Evolutionary conservation across 2,329 filamentous ascomycete genomes (phyloP).

Genomic region (Neurospora sp.): DNA sequence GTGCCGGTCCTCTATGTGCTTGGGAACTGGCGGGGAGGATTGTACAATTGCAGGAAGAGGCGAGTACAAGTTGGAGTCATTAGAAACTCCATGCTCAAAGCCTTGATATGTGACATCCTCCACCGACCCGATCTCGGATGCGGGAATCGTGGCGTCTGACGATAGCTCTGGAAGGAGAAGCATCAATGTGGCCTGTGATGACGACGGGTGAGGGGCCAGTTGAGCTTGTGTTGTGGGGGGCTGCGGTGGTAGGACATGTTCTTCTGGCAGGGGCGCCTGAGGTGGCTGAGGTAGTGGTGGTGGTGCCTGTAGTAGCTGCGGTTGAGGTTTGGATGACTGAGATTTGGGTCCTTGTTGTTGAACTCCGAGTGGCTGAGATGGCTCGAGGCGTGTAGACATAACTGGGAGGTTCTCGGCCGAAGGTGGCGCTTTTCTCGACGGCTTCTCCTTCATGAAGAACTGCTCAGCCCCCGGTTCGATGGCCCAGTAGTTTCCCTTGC

Average conservation of each 20-base stretch:
- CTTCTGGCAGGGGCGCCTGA: conserved; percentile 25
- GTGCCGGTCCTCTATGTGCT: conserved; percentile 46
- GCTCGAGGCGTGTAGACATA: conserved; percentile 47
- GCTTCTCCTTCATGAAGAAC: conserved; percentile 83
- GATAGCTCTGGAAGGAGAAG: conserved; percentile 45
- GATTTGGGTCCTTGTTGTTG: not conserved
- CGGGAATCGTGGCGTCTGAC: conserved; percentile 67
- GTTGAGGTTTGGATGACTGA: not conserved
- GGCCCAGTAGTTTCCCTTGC: conserved; percentile 95
- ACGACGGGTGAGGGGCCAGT: conserved; percentile 30
- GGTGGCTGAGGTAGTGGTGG: conserved; percentile 17
- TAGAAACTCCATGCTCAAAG: conserved; percentile 28
- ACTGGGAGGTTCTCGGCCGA: conserved; percentile 48
- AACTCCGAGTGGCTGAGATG: conserved; percentile 28
- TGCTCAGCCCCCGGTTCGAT: conserved; percentile 85
- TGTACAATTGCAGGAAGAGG: conserved; percentile 62
- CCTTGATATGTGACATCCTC: conserved; percentile 40
- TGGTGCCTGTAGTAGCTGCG: not conserved
- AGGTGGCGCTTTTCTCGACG: conserved; percentile 46
- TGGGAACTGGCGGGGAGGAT: conserved; percentile 79
- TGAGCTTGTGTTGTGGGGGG: conserved; percentile 25
- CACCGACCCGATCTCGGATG: conserved; percentile 52
- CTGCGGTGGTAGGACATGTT: conserved; percentile 40
- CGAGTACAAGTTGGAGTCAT: conserved; percentile 53
- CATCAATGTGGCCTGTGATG: conserved; percentile 13